Conservation (phyloP, 345 rosid genomes). For the Linum lewisii region DNA sequence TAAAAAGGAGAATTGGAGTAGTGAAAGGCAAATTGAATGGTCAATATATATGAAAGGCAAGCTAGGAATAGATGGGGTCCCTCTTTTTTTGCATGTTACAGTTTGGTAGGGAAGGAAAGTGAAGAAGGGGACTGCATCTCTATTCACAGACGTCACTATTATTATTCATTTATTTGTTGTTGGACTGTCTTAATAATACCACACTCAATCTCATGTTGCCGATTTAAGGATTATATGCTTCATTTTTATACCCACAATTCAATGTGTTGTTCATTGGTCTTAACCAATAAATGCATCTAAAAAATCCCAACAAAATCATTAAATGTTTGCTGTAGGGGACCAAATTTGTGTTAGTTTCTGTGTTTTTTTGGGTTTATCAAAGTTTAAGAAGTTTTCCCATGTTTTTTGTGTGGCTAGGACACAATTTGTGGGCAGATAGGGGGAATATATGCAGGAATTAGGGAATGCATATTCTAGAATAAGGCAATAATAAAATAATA, state of each 20-base stretch:
- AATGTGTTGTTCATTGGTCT: background rate
- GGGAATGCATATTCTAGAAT: background rate
- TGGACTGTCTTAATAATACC: background rate
- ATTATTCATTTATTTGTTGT: no score
- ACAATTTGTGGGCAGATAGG: background rate
- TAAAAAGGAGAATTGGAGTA: background rate
- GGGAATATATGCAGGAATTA: constrained; percentile 1
- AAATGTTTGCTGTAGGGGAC: no score
- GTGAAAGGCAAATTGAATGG: background rate
- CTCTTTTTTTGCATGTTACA: background rate
- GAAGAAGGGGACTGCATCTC: background rate
- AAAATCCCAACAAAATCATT: background rate
- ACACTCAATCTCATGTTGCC: background rate
- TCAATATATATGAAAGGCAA: background rate
- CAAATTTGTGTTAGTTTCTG: no score
- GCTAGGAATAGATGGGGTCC: background rate
- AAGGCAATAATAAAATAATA: no score
- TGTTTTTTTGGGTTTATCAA: background rate
- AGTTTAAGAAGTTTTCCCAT: background rate
- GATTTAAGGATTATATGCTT: background rate
- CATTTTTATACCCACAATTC: no score
- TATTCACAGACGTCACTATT: background rate
- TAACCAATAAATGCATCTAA: background rate
- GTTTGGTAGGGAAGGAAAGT: background rate
- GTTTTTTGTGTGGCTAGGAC: background rate